phyloP scores from a whole-genome alignment of 164 flowering plant genomes.

The Litsea cubeba region DNA sequence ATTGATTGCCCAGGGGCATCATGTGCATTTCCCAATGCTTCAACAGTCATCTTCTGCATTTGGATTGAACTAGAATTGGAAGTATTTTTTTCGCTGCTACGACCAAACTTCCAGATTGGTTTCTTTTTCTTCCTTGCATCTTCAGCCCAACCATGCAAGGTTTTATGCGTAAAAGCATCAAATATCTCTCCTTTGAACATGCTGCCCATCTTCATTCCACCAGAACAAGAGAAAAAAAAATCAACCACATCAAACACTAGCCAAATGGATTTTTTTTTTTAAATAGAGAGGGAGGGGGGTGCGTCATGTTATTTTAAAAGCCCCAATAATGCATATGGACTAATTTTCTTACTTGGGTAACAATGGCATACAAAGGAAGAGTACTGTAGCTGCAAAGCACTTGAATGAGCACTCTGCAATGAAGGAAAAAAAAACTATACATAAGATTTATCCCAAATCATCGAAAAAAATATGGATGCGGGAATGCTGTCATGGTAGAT shows the following conservation, averaged over 20 bases:
- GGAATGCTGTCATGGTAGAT: neutral
- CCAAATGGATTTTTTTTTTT: neutral
- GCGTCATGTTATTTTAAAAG: too few species aligned
- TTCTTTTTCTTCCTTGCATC: slow-evolving; percentile 1
- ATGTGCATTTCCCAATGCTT: slow-evolving; percentile 1
- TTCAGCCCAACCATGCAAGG: slow-evolving; percentile 20
- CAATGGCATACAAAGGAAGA: slow-evolving; percentile 86
- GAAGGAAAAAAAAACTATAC: neutral
- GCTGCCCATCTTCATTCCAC: slow-evolving; percentile 73
- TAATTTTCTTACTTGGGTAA: slow-evolving; percentile 62
- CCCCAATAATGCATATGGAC: too few species aligned
- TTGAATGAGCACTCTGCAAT: slow-evolving; percentile 62
- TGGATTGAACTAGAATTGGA: slow-evolving; percentile 3
- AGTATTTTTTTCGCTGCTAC: neutral
- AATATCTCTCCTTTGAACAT: slow-evolving; percentile 68
- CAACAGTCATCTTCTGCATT: slow-evolving; percentile 17
- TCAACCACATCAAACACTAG: neutral
- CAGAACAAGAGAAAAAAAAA: neutral
- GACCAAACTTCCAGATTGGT: neutral
- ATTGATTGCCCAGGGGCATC: neutral
- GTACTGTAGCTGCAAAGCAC: slow-evolving; percentile 94
- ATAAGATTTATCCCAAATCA: neutral
- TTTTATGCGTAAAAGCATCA: slow-evolving; percentile 42
- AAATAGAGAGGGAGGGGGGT: neutral
- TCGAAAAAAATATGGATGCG: neutral